Base-by-base conservation (phyloP, 768 basidiomycete genomes). In the Agaricus subrufescens region DNA sequence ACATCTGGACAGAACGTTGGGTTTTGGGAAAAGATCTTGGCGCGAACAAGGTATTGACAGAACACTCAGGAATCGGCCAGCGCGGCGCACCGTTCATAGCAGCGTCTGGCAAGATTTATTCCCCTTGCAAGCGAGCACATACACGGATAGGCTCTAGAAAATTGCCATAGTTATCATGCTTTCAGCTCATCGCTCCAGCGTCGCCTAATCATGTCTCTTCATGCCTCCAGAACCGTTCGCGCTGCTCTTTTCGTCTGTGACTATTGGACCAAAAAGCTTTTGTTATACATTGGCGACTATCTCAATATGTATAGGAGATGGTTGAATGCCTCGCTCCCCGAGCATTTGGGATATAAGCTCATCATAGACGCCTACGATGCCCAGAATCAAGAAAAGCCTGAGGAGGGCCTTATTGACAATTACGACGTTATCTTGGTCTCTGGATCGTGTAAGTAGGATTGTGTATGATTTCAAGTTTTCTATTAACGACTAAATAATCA, bases 371-470 rank as follows among this genome's bases (percentile, higher is more conserved):
- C 12, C 15, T 97, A 80, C 67, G 83, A 95, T 65, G 91, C 92
- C 27, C 75, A 82, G 14, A 19, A 42, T 7, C 59, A 75, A 25
- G 73, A 76, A 57, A 91, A 89, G 59, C 94, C 94, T 0, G 46
- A 70, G 0, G 72, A 79, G n/a, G 74, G 71, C 11, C 62, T 66
- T 31, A 66, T 86, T 23, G 76, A 79, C 26, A 65, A 70, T 3
- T 92, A 88, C 63, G 81, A 87, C 56, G 89, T 78, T 0, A 70
- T 97, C 25, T 71, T 97, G 55, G 74, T 95, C 57, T 89, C 87
- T 0, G 94, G 94, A 1, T 91, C 91, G 12, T 84, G 94, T 95
- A 29, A 19, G 19, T 19, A 19, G 19, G 19, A 19, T 19, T 19
- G 19, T 19, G 19, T 19, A 19, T 19, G 19, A 19, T 19, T 19